These are phyloP conservation scores for Leucocoprinus sp. DNA, from an alignment of 768 basidiomycete genomes.

Conservation along the genomic window DNA sequence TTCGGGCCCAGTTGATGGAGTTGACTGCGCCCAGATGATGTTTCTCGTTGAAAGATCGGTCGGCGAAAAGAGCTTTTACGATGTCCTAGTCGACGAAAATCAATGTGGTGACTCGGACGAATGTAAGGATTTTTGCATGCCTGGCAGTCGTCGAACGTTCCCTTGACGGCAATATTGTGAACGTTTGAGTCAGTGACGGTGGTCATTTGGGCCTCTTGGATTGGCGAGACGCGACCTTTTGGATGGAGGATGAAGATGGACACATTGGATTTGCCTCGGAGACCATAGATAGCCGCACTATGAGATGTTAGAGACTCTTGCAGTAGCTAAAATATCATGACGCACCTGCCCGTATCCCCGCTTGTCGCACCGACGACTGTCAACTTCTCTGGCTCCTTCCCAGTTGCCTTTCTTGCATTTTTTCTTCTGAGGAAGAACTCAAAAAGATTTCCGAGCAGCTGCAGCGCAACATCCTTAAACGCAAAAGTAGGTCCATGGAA, in stretches of 20 bases:
- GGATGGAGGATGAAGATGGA: constrained; percentile 99
- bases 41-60: constrained; percentile 77
- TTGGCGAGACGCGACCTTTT: constrained; percentile 91
- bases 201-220: constrained; percentile 99
- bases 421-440: constrained; percentile 85
- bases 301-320: not conserved
- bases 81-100: constrained; percentile 51
- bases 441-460: constrained; percentile 92
- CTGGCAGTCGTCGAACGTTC: constrained; percentile 98
- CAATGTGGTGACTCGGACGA: constrained; percentile 1
- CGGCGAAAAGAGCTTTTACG: constrained; percentile 86
- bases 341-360: constrained; percentile 93
- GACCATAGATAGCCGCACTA: constrained; percentile 96
- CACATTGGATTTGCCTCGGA: constrained; percentile 87
- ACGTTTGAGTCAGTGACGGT: constrained; percentile 93
- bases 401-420: constrained; percentile 57
- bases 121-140: constrained; percentile 27
- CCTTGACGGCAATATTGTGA: constrained; percentile 86
- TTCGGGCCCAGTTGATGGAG: constrained; percentile 99
- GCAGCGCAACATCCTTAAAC: constrained; percentile 97
- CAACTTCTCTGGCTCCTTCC: constrained; percentile 58
- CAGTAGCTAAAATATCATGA: constrained; percentile 1
- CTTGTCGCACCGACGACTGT: constrained; percentile 97
- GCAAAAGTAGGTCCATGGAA: constrained; percentile 99
- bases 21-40: constrained; percentile 94